Evolutionary conservation across 768 basidiomycete genomes (phyloP).

Genomic region (Terana coerulea): DNA sequence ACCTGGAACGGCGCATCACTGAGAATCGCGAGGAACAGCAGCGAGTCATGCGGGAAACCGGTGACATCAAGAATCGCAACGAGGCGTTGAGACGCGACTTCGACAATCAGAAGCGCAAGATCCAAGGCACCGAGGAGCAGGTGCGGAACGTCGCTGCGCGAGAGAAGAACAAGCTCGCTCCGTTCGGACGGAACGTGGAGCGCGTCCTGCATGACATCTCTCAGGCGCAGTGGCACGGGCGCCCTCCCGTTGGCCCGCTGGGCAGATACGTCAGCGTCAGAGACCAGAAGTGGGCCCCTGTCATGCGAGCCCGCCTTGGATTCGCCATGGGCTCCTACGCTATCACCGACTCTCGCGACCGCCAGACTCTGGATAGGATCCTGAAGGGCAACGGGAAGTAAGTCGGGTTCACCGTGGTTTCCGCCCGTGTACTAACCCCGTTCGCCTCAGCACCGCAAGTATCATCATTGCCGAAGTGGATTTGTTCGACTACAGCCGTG

Average conservation of each 20-base stretch:
- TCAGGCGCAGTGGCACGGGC: constrained; percentile 56
- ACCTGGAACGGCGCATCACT: constrained; percentile 32
- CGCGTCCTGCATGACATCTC: constrained; percentile 50
- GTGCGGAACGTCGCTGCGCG: constrained; percentile 46
- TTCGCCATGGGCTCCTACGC: constrained; percentile 63
- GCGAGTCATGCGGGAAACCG: constrained; percentile 1
- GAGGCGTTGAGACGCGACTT: constrained; percentile 22
- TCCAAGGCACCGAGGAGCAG: constrained; percentile 45
- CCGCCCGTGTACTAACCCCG: background rate
- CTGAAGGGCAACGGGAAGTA: constrained; percentile 61
- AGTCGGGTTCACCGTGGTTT: constrained; percentile 24
- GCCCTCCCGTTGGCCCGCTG: constrained; percentile 72
- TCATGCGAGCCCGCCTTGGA: constrained; percentile 65
- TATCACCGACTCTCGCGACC: constrained; percentile 68
- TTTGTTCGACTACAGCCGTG: constrained; percentile 73
- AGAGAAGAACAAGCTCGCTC: constrained; percentile 54
- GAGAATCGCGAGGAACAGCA: constrained; percentile 6
- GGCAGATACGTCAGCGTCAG: constrained; percentile 74
- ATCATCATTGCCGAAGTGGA: constrained; percentile 71
- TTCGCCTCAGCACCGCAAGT: constrained; percentile 35
- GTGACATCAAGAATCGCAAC: constrained; percentile 2
- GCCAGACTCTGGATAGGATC: constrained; percentile 50
- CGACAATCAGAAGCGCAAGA: constrained; percentile 32
- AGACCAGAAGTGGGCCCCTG: constrained; percentile 60
- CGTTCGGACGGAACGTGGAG: constrained; percentile 63